phyloP scores from a whole-genome alignment of 805 yeast species.

The Hanseniaspora lachancei region DNA sequence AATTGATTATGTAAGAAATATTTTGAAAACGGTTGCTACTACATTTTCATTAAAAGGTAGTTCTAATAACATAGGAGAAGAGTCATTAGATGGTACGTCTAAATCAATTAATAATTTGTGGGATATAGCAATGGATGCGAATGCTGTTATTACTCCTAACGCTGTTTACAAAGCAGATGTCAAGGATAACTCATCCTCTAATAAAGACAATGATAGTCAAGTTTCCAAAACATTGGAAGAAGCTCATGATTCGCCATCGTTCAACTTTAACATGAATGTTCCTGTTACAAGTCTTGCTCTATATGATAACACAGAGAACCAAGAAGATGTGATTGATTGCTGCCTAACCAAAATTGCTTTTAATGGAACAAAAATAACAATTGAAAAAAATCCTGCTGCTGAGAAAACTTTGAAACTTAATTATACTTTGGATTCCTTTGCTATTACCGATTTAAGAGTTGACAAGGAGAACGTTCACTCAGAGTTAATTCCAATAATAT shows the following conservation, averaged over 20 bases:
- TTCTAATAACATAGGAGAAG: conserved; percentile 14
- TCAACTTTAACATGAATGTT: conserved; percentile 43
- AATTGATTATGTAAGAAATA: conserved; percentile 39
- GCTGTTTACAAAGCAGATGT: conserved; percentile 17
- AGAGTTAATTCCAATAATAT: conserved; percentile 62
- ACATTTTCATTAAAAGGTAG: conserved; percentile 36
- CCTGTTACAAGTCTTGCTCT: conserved; percentile 53
- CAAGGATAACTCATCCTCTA: not conserved
- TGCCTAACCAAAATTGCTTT: conserved; percentile 47
- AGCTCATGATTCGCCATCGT: conserved; percentile 18
- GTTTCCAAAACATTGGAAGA: conserved; percentile 8
- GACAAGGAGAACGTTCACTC: conserved; percentile 56
- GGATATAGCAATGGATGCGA: conserved; percentile 43
- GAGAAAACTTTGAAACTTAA: conserved; percentile 27
- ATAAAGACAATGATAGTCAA: conserved; percentile 4
- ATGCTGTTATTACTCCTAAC: conserved; percentile 31
- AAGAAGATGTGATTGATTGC: conserved; percentile 28
- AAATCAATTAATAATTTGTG: not conserved
- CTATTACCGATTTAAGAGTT: conserved; percentile 60
- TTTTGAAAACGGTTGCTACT: conserved; percentile 41
- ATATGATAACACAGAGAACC: conserved; percentile 38
- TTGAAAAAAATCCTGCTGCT: conserved; percentile 43
- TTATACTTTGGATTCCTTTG: conserved; percentile 51
- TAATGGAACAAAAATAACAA: conserved; percentile 37
- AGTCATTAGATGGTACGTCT: conserved; percentile 35